A percentile compares a stretch with the other conserved stretches of the same genome.
Evolutionary conservation across 768 basidiomycete genomes (phyloP).

Genomic region (Lactarius vividus): DNA sequence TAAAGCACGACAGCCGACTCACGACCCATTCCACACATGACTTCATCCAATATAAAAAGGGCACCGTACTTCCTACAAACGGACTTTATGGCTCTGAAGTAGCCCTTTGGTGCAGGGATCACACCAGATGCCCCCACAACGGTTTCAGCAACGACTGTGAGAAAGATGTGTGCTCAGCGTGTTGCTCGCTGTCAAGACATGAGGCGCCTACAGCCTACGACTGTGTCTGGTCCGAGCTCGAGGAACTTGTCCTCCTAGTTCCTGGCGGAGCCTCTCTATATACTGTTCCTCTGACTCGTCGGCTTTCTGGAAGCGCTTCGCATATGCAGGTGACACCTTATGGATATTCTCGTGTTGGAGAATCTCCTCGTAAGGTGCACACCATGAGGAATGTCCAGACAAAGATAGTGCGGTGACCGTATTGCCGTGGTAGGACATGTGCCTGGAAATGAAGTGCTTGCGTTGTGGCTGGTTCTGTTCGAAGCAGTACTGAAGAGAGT

Average conservation of each 20-base stretch:
- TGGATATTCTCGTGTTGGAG: constrained; percentile 68
- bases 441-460: constrained; percentile 73
- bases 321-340: constrained; percentile 86
- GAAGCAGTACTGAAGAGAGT: constrained; percentile 53
- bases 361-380: constrained; percentile 64
- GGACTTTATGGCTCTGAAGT: constrained; percentile 81
- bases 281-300: constrained; percentile 79
- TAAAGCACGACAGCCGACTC: constrained; percentile 34
- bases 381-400: constrained; percentile 61
- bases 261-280: constrained; percentile 69
- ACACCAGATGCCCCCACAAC: constrained; percentile 85
- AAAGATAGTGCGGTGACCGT: constrained; percentile 69
- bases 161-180: neutral
- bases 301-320: constrained; percentile 64
- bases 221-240: constrained; percentile 76
- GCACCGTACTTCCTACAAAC: constrained; percentile 72
- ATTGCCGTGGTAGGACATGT: constrained; percentile 85
- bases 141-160: constrained; percentile 74
- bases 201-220: constrained; percentile 67
- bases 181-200: constrained; percentile 14
- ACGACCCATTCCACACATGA: constrained; percentile 93
- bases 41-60: constrained; percentile 85
- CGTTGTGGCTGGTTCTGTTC: constrained; percentile 70
- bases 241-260: constrained; percentile 85
- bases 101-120: constrained; percentile 75